phyloP scores from a whole-genome alignment of 1,284 basidiomycete genomes.

The Coniophora puteana region DNA sequence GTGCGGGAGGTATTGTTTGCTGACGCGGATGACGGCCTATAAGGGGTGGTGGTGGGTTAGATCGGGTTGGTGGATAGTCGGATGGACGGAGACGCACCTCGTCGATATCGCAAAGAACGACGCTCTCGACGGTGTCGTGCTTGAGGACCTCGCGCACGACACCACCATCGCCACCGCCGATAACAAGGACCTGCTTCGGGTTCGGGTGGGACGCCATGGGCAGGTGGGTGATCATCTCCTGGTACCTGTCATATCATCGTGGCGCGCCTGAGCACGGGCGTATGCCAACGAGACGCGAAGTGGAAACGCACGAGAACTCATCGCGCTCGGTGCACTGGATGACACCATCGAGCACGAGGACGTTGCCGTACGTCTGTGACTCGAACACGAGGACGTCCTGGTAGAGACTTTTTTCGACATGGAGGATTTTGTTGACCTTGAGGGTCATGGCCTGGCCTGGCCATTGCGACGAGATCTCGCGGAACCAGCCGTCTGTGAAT shows the following conservation, averaged over 20 bases:
- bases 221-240: conserved; percentile 99
- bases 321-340: conserved; percentile 98
- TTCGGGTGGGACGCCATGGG: conserved; percentile 95
- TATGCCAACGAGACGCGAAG: not conserved
- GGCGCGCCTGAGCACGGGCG: not conserved
- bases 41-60: too few species aligned
- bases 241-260: too few species aligned
- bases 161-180: conserved; percentile 95
- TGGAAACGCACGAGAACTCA: conserved; percentile 93
- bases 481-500: conserved; percentile 90
- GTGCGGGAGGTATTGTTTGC: conserved; percentile 89
- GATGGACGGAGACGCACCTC: conserved; percentile 72
- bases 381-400: conserved; percentile 97
- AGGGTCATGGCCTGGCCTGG: conserved; percentile 95
- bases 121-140: conserved; percentile 88
- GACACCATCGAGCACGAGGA: conserved; percentile 93
- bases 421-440: conserved; percentile 94
- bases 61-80: too few species aligned
- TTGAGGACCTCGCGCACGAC: conserved; percentile 98
- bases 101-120: conserved; percentile 97
- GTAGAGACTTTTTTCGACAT: conserved; percentile 90
- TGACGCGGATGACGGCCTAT: conserved; percentile 93
- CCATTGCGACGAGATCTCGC: conserved; percentile 97
- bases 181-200: conserved; percentile 94
- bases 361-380: conserved; percentile 93